phyloP scores from a whole-genome alignment of 2,329 filamentous ascomycete genomes.

The Fusarium penzigii region DNA sequence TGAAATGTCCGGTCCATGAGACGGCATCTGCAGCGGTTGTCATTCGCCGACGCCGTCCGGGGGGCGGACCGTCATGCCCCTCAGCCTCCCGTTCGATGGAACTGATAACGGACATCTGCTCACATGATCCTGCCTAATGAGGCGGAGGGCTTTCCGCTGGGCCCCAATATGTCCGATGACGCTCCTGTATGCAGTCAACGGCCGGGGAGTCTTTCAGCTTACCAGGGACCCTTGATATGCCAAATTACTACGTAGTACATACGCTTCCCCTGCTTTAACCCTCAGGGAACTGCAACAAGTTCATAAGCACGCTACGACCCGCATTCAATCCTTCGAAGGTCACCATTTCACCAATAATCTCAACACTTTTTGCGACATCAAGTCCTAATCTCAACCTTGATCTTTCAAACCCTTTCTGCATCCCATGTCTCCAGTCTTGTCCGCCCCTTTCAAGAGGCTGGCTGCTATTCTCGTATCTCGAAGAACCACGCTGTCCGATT shows the following conservation, averaged over 20 bases:
- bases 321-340: conserved; percentile 5
- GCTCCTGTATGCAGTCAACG: conserved; percentile 2
- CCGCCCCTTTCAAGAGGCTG: conserved; percentile 25
- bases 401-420: background rate
- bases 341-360: background rate
- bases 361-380: background rate
- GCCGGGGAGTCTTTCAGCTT: conserved; percentile 2
- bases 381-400: background rate
- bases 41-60: conserved; percentile 20
- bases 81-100: conserved; percentile 1
- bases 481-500: conserved; percentile 25
- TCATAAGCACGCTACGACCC: conserved; percentile 19
- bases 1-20: background rate
- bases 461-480: conserved; percentile 23
- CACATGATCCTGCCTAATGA: conserved; percentile 14
- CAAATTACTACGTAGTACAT: conserved; percentile 1
- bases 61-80: background rate
- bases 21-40: conserved; percentile 11
- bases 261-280: conserved; percentile 18
- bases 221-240: conserved; percentile 17
- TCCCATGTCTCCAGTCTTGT: conserved; percentile 24
- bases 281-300: conserved; percentile 1
- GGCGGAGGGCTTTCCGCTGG: conserved; percentile 2
- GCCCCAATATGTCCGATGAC: conserved; percentile 5
- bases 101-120: background rate